Evolutionary conservation across 179 eudicot genomes (phyloP), one percentile per base, ranked within the genome.

Genomic region (Carnegiea gigantea): DNA sequence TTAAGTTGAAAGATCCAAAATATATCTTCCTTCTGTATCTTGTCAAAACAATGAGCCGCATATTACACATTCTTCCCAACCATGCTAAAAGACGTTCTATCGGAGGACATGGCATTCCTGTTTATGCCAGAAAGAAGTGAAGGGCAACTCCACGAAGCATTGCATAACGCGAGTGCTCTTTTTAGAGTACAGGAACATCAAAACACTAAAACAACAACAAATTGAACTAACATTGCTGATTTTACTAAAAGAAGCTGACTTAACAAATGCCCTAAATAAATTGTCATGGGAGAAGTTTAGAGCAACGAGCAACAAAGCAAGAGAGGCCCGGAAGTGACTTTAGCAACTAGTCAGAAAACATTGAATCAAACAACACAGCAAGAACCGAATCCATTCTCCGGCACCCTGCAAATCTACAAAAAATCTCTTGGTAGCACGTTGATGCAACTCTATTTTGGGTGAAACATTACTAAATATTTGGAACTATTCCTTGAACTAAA

Each of bases 401-500:
- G 43, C 77, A 82, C n/a, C 46, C 21, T 68, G 46, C 82, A 72
- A 60, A 72, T 36, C 78, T 46, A 81, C 60, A 49, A 10, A 36
- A 51, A 73, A 84, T 57, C 64, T 36, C 38, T 38, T 26, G 15
- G 40, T 51, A 76, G 9, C n/a, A 70, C 28, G 70, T 38, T 28
- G 3, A 57, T 49, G 46, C 59, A 26, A 65, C 38, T 74, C 51
- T 15, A 70, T 23, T 33, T 49, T 40, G 2, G 21, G 20, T 30
- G 49, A 48, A 77, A 23, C n/a, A 70, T 62, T 30, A 64, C 75
- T 46, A 77, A 51, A 44, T 38, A 68, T 26, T 46, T 79, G 82
- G 83, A 79, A 79, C 71, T 59, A 80, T 85, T 70, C 87, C 74
- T 10, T 33, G 80, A 74, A 85, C 87, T 65, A 75, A 75, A 82